These are phyloP conservation scores for Cyanodermella asteris DNA, from an alignment of 2,329 filamentous ascomycete species.

Conservation along the genomic window DNA sequence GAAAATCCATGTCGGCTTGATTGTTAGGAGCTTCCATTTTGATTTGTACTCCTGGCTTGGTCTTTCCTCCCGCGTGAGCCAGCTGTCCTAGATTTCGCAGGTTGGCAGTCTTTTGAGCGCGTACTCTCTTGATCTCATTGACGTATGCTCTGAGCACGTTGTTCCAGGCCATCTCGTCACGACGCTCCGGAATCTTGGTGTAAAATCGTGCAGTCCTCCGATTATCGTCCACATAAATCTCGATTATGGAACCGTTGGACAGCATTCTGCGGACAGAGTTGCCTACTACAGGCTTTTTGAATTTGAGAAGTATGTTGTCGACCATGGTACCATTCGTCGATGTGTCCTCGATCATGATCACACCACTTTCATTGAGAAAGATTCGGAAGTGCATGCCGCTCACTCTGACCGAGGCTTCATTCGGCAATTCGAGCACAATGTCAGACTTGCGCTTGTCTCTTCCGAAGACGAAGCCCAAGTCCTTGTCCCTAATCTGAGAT, in stretches of 20 bases:
- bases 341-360: slow-evolving; percentile 77
- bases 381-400: slow-evolving; percentile 96
- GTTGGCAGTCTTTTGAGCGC: too few relatives aligned
- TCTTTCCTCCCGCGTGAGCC: too few relatives aligned
- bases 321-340: slow-evolving; percentile 94
- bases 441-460: slow-evolving; percentile 54
- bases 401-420: slow-evolving; percentile 48
- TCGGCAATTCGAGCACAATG: slow-evolving; percentile 39
- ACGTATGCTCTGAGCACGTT: too few relatives aligned
- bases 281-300: slow-evolving; percentile 20
- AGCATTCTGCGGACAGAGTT: slow-evolving; percentile 40
- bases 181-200: too few relatives aligned
- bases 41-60: too few relatives aligned
- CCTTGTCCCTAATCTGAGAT: slow-evolving; percentile 43
- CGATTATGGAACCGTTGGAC: slow-evolving; percentile 49
- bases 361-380: slow-evolving; percentile 64
- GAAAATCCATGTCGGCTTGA: neutral
- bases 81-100: too few relatives aligned
- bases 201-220: too few relatives aligned
- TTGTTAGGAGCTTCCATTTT: too few relatives aligned
- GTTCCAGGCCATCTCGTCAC: too few relatives aligned
- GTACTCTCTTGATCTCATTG: too few relatives aligned
- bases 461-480: slow-evolving; percentile 66
- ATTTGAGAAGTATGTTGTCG: slow-evolving; percentile 44
- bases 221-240: slow-evolving; percentile 33